Evolutionary conservation across 2,329 filamentous ascomycete genomes (phyloP).

Genomic region (Colletotrichum sp.): DNA sequence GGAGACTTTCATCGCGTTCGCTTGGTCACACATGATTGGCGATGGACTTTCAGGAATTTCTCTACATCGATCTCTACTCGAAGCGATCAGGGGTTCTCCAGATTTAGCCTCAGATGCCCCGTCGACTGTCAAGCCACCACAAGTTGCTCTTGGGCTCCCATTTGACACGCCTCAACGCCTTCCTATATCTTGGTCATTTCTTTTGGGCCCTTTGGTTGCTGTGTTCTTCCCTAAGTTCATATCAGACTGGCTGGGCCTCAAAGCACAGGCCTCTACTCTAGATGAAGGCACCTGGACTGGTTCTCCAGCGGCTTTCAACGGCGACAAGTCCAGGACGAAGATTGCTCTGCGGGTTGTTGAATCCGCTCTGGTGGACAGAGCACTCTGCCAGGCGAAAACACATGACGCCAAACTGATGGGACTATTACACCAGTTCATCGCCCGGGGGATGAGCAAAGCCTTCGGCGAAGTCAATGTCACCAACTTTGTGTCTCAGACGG

Average conservation of each 20-base stretch:
- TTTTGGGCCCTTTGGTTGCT: conserved; percentile 42
- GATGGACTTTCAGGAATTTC: conserved; percentile 46
- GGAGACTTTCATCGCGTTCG: conserved; percentile 40
- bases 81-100: conserved; percentile 15
- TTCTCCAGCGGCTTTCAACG: conserved; percentile 28
- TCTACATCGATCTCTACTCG: conserved; percentile 46
- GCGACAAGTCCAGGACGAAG: conserved; percentile 28
- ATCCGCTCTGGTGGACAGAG: conserved; percentile 26
- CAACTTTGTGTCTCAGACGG: conserved; percentile 40
- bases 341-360: conserved; percentile 36
- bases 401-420: conserved; percentile 45
- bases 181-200: conserved; percentile 47
- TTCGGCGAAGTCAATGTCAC: conserved; percentile 26
- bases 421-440: conserved; percentile 41
- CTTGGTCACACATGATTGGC: conserved; percentile 46
- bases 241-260: conserved; percentile 33
- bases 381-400: conserved; percentile 31
- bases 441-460: conserved; percentile 37
- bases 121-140: conserved; percentile 13
- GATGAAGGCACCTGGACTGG: conserved; percentile 38
- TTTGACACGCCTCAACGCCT: conserved; percentile 42
- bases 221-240: conserved; percentile 40
- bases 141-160: conserved; percentile 31
- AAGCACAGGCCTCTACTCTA: conserved; percentile 27
- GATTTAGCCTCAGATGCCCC: neutral